Evolutionary conservation across 1,284 basidiomycete genomes (phyloP).

Genomic region (Papiliotrema laurentii): DNA sequence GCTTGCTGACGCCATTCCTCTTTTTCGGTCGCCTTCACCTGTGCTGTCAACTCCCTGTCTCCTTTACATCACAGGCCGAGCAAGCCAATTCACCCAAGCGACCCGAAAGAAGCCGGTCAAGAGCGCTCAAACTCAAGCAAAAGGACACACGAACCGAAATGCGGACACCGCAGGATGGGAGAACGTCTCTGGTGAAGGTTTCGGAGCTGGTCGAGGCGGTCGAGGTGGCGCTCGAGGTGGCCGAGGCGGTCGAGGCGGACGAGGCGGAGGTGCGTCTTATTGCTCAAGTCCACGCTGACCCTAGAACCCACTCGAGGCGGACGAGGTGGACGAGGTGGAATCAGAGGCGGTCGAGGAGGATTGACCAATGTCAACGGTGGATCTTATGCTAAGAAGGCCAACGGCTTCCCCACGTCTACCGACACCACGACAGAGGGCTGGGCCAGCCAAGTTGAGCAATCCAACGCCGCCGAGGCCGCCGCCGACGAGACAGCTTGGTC

Average conservation of each 20-base stretch:
- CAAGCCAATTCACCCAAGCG: constrained; percentile 47
- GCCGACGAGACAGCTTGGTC: constrained; percentile 12
- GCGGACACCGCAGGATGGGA: constrained; percentile 44
- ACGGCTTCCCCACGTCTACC: constrained; percentile 33
- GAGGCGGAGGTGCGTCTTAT: constrained; percentile 27
- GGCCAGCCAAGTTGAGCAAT: constrained; percentile 37
- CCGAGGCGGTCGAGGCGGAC: constrained; percentile 41
- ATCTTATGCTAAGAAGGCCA: constrained; percentile 17
- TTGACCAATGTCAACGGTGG: constrained; percentile 23
- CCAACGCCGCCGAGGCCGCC: constrained; percentile 22
- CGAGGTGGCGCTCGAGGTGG: constrained; percentile 36
- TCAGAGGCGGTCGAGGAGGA: constrained; percentile 40
- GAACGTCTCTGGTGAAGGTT: constrained; percentile 21
- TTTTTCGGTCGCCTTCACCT: not conserved
- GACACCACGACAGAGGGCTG: constrained; percentile 38
- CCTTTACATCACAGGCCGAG: constrained; percentile 35
- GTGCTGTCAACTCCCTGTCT: not conserved
- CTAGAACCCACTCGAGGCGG: constrained; percentile 33
- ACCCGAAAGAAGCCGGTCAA: constrained; percentile 42
- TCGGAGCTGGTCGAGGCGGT: constrained; percentile 26
- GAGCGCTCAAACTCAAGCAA: constrained; percentile 19
- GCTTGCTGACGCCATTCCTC: not conserved
- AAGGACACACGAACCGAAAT: constrained; percentile 37
- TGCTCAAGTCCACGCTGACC: not conserved
- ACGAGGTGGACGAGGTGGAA: constrained; percentile 32